Evolutionary conservation across 2,329 filamentous ascomycete genomes (phyloP), one percentile per base, ranked within the genome.

Genomic region (Epichloe coenophiala): DNA sequence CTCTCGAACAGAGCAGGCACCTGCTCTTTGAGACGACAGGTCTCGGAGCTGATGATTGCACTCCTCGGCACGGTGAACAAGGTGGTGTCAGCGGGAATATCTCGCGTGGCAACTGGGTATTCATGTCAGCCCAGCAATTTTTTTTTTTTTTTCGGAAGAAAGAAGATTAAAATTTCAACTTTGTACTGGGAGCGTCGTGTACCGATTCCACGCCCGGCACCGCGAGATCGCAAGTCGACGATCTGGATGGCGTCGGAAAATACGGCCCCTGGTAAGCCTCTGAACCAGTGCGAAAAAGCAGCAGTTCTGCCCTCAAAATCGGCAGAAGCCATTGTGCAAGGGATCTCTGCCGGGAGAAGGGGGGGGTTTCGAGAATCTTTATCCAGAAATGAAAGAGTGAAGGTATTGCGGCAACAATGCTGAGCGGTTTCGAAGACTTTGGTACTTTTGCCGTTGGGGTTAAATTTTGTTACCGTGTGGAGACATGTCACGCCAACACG

Each of bases 1-100:
- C 65, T 62, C 15, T 65, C 65, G 51, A 84, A 75, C 52, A 82
- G 65, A 44, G 73, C 65, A 0, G 80, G 74, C 21, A 83, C 73
- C 64, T 71, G 73, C 58, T 65, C 69, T 23, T 76, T 74, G 33
- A 95, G 72, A 45, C 76, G 72, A 1, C 88, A 93, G 40, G 85
- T 94, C 61, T 84, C 76, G 21, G 78, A 72, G 57, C 78, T 86
- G 61, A 95, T 78, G 55, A 95, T 82, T 47, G 77, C 71, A 45
- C 72, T 68, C 54, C 86, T 80, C 2, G 88, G 88, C 54, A 95
- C 86, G 45, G 80, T 83, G 71, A 95, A 95, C 42, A 95, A 76
- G 45, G 84, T 77, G 51, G 88, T 86, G 54, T 89, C 86, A 58
- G 85, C 76, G 17, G 73, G 68, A 49, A 95, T 87, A 55, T 88